Conservation (phyloP, 139 green algal genomes). For the Tetradesmus lagerheimii region DNA sequence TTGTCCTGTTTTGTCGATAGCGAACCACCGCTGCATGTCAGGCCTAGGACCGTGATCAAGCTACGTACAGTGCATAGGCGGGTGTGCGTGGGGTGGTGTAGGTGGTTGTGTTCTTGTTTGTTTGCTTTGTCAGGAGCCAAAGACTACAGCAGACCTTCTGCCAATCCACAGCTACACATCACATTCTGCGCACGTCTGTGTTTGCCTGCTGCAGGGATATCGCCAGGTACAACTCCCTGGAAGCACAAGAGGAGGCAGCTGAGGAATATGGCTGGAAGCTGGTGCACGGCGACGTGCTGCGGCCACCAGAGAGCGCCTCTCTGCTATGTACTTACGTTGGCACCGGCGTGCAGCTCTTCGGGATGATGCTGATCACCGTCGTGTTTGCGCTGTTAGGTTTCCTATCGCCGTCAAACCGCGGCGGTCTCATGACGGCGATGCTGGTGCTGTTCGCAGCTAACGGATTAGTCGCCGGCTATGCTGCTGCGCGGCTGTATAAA, state of each 20-base stretch:
- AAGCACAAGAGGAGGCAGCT: conserved; percentile 90
- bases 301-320: conserved; percentile 77
- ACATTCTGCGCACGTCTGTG: neutral
- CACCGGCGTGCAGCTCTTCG: conserved; percentile 95
- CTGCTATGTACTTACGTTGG: conserved; percentile 92
- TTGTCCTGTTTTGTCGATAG: too few relatives aligned
- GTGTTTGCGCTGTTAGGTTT: conserved; percentile 98
- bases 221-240: conserved; percentile 95
- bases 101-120: too few relatives aligned
- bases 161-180: neutral
- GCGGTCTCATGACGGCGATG: conserved; percentile 94
- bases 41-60: too few relatives aligned
- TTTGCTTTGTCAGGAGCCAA: too few relatives aligned
- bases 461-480: conserved; percentile 94
- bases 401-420: conserved; percentile 97
- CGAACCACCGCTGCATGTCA: too few relatives aligned
- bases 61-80: too few relatives aligned
- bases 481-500: conserved; percentile 91
- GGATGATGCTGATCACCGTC: conserved; percentile 95
- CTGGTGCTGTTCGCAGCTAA: conserved; percentile 98
- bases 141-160: too few relatives aligned
- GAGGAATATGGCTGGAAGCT: conserved; percentile 99
- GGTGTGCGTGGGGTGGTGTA: too few relatives aligned
- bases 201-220: conserved; percentile 79
- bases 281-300: conserved; percentile 98